These are phyloP conservation scores for Aspergillus aculeatus DNA, from an alignment of 2,329 filamentous ascomycete genomes.

Conservation along the genomic window DNA sequence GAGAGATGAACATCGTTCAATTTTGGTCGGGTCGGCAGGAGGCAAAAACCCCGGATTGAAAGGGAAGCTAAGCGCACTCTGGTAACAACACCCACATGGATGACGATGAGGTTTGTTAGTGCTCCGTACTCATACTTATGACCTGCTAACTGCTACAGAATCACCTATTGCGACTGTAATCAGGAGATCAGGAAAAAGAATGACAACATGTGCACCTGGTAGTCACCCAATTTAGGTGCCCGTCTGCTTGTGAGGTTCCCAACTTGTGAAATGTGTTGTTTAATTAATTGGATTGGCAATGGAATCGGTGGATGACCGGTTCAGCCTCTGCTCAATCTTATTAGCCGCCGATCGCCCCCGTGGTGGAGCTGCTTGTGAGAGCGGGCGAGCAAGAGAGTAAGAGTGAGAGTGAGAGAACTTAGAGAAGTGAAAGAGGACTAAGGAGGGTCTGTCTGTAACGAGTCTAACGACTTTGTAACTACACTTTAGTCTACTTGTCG, in stretches of 20 bases:
- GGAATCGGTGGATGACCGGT: conserved; percentile 10
- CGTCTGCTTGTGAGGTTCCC: background rate
- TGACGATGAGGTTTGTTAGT: background rate
- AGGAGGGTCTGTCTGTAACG: background rate
- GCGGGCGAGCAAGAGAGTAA: background rate
- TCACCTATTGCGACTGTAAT: background rate
- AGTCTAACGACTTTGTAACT: background rate
- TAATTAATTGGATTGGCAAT: background rate
- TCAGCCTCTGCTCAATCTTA: conserved; percentile 26
- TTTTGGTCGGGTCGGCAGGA: conserved; percentile 13
- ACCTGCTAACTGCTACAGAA: too few relatives aligned
- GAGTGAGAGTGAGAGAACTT: background rate
- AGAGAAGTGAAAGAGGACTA: background rate
- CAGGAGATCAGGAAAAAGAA: background rate
- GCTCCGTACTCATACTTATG: too few relatives aligned
- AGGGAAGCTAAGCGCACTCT: conserved; percentile 1
- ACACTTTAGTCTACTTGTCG: background rate
- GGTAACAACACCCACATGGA: background rate
- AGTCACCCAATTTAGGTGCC: background rate
- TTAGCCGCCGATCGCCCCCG: conserved; percentile 36
- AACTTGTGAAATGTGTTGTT: background rate
- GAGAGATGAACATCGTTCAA: background rate
- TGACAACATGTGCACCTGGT: background rate
- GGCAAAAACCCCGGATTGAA: conserved; percentile 19
- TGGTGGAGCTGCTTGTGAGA: conserved; percentile 27